phyloP scores from a whole-genome alignment of 768 basidiomycete genomes.

The Suillus discolor region DNA sequence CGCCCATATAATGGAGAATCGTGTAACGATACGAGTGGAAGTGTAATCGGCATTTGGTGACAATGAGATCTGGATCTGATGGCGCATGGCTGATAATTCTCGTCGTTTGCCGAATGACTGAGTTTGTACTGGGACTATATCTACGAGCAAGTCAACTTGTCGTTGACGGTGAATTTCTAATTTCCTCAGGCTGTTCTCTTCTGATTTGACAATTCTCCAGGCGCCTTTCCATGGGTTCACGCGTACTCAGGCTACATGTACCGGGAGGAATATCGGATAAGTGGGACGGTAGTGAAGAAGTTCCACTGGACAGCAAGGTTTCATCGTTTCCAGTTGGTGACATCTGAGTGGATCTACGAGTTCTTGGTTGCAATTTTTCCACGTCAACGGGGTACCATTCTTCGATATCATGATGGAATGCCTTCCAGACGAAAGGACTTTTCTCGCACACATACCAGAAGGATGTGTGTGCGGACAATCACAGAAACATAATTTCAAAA shows the following conservation, averaged over 20 bases:
- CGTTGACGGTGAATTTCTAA: neutral
- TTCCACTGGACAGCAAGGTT: neutral
- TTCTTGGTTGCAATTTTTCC: neutral
- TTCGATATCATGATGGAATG: neutral
- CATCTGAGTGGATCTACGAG: neutral
- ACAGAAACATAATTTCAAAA: neutral
- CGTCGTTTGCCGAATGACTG: neutral
- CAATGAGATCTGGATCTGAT: too few relatives aligned
- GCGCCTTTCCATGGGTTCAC: slow-evolving; percentile 20
- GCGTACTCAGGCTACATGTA: slow-evolving; percentile 13
- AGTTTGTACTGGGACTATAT: neutral
- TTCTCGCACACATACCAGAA: neutral
- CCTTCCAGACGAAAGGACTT: neutral
- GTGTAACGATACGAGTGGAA: neutral
- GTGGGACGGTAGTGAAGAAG: neutral
- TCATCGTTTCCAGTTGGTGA: neutral
- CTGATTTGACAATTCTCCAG: neutral
- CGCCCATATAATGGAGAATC: neutral
- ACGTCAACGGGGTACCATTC: neutral
- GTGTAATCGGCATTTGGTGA: too few relatives aligned
- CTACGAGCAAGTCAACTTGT: too few relatives aligned
- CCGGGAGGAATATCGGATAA: neutral
- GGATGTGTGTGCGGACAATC: neutral
- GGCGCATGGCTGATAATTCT: too few relatives aligned
- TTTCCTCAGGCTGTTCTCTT: neutral